phyloP scores from a whole-genome alignment of 148 eudicot species.

The Diospyros kaki region DNA sequence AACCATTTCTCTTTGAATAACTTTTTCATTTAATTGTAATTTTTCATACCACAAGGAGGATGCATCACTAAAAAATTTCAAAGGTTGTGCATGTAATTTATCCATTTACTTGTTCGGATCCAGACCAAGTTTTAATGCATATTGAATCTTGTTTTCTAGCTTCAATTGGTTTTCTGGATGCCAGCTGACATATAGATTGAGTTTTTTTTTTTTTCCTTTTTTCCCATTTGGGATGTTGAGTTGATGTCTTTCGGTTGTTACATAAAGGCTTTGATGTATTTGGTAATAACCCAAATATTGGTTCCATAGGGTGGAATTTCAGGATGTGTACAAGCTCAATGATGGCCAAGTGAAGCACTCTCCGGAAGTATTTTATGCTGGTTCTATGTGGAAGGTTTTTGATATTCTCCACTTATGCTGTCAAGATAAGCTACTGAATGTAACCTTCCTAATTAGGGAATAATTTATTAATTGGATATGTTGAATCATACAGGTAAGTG shows the following conservation, averaged over 20 bases:
- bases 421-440: background rate
- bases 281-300: conserved; percentile 12
- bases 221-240: background rate
- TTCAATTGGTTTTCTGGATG: background rate
- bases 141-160: background rate
- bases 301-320: conserved; percentile 78
- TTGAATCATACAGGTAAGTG: conserved; percentile 64
- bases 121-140: background rate
- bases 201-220: background rate
- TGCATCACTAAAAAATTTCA: too few species aligned
- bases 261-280: background rate
- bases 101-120: too few species aligned
- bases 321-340: conserved; percentile 79
- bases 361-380: conserved; percentile 94
- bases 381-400: conserved; percentile 96
- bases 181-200: background rate
- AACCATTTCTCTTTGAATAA: too few species aligned
- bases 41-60: too few species aligned
- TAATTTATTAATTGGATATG: conserved; percentile 9
- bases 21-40: too few species aligned
- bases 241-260: background rate
- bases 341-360: conserved; percentile 99
- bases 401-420: background rate
- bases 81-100: too few species aligned
- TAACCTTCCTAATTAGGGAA: too few species aligned